Conservation (phyloP, 495 filamentous ascomycete genomes). For the Xylaria flabelliformis region DNA sequence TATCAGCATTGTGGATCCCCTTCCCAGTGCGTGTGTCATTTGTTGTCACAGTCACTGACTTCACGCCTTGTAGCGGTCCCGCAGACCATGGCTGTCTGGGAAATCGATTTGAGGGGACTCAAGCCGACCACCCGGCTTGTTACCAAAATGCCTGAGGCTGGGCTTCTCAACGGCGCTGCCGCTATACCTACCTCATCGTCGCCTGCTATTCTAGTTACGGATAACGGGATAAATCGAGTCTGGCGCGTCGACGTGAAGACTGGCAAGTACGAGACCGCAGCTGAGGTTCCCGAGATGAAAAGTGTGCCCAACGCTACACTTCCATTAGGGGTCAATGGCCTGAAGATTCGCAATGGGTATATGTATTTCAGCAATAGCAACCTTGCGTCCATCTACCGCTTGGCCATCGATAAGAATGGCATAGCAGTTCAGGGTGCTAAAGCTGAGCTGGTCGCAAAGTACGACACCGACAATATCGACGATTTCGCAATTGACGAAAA, state of each 20-base stretch:
- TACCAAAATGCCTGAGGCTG: constrained; percentile 25
- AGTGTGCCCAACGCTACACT: constrained; percentile 11
- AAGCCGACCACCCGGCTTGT: constrained; percentile 14
- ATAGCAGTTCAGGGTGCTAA: constrained; percentile 3
- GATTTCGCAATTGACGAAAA: constrained; percentile 40
- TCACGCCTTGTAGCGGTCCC: background rate
- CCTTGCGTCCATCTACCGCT: constrained; percentile 36
- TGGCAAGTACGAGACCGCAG: constrained; percentile 37
- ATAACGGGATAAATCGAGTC: constrained; percentile 41
- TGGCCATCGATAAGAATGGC: constrained; percentile 40
- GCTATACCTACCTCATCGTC: constrained; percentile 32
- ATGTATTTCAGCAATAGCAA: constrained; percentile 49
- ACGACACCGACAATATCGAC: constrained; percentile 28
- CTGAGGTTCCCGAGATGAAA: constrained; percentile 35
- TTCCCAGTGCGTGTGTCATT: background rate
- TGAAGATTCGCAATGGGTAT: constrained; percentile 38
- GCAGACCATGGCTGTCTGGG: constrained; percentile 23
- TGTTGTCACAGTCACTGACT: constrained; percentile 13
- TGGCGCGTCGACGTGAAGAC: constrained; percentile 46
- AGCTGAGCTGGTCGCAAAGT: background rate
- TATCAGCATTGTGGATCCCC: background rate
- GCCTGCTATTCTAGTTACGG: constrained; percentile 41
- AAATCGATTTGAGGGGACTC: constrained; percentile 15
- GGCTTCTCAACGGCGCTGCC: constrained; percentile 46
- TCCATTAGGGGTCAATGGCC: constrained; percentile 43